Percentiles rank a stretch among this genome's conserved stretches.
Conservation (phyloP, 495 filamentous ascomycete species). For the Neurospora sp. region DNA sequence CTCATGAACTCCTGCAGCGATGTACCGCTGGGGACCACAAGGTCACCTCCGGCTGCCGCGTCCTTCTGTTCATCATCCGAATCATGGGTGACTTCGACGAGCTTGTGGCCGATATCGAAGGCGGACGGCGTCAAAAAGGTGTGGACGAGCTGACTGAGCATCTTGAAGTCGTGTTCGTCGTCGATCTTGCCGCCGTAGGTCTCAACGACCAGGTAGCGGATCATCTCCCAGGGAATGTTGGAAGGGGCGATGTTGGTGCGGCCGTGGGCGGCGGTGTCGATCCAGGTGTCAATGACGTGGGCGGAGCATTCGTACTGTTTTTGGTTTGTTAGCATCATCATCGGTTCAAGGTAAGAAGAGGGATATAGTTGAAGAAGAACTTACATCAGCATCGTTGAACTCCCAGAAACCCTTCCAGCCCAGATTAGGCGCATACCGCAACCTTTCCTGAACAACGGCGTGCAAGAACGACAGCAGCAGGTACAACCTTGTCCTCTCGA, state of each 20-base stretch:
- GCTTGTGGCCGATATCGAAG: conserved; percentile 83
- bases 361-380: conserved; percentile 23
- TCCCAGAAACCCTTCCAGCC: conserved; percentile 99
- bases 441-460: conserved; percentile 88
- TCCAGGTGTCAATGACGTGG: conserved; percentile 92
- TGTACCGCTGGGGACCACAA: conserved; percentile 70
- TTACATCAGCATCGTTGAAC: conserved; percentile 98
- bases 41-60: conserved; percentile 29
- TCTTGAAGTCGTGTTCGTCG: conserved; percentile 72
- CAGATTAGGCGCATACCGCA: conserved; percentile 88
- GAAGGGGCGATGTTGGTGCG: conserved; percentile 86
- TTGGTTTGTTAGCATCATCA: background rate
- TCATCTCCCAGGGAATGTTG: conserved; percentile 96
- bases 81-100: conserved; percentile 39
- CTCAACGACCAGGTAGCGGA: conserved; percentile 81
- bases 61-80: conserved; percentile 28
- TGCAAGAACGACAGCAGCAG: conserved; percentile 89
- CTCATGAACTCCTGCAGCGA: conserved; percentile 75
- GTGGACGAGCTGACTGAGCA: conserved; percentile 61
- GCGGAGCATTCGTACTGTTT: conserved; percentile 90
- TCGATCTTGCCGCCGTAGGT: conserved; percentile 98
- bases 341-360: background rate
- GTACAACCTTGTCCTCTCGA: conserved; percentile 86
- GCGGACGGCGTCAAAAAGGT: conserved; percentile 72
- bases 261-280: conserved; percentile 67